Base-by-base conservation (phyloP, 257 asterid genomes). In the Galeopsis tetrahit region DNA sequence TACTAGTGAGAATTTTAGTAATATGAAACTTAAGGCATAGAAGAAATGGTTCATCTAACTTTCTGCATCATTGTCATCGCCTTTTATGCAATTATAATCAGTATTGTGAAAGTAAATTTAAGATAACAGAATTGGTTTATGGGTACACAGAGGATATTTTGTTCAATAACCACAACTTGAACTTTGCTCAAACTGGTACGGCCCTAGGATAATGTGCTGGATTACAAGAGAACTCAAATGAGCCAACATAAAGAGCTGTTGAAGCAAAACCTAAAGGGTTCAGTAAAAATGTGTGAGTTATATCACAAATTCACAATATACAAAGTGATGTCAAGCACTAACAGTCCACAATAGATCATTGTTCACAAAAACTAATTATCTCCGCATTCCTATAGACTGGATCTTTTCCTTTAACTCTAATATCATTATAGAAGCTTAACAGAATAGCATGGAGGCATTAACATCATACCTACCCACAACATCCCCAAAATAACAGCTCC, bases 391-490 rank as follows among this genome's bases (percentile, higher is more conserved):
- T 57, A 7, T 13, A 58, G 38, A 71, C 33, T 48, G 42, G 28
- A 59, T 2, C 34, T 2, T 15, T 71, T 46, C 31, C 35, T 6
- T 6, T 10, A 46, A 10, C 33, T 35, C 39, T 15, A 39, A 63
- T 14, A 21, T 6, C 66, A 5, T 4, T 11, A 55, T 6, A 46
- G 13, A 61, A 71, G 52, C 62, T 38, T 35, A 6, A 48, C 17
- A 7, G 52, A 62, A 6, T 36, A 62, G 5, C 21, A 11, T 48
- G 14, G 61, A 74, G 62, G 53, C 51, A 7, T 74, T 66, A 53
- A 58, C 7, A 73, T 62, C 49, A 55, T 49, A 53, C 60, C 59
- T 71, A 35, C 21, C 62, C 14, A 17, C 52, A 7, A 38, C 59
- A 13, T 44, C 33, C 28, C 34, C 64, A 43, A 58, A 7, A 42